phyloP scores from a whole-genome alignment of 768 basidiomycete species.

The Cantharellus anzutake region DNA sequence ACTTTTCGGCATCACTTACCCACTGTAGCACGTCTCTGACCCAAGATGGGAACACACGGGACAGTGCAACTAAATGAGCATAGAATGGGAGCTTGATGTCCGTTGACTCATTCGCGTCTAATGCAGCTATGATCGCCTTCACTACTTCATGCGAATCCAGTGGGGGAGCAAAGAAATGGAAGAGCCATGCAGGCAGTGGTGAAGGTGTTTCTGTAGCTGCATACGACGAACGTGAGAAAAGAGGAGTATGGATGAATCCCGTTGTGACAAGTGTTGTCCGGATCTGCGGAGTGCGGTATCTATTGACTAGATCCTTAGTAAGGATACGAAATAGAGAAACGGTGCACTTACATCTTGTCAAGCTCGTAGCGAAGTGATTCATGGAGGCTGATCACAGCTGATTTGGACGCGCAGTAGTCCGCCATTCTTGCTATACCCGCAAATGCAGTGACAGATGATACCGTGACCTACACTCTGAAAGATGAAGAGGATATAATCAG shows the following conservation, averaged over 20 bases:
- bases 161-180: conserved; percentile 60
- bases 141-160: conserved; percentile 56
- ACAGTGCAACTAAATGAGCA: conserved; percentile 34
- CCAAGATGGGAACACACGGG: conserved; percentile 49
- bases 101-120: conserved; percentile 64
- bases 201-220: conserved; percentile 27
- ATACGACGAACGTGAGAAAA: conserved; percentile 35
- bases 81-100: conserved; percentile 59
- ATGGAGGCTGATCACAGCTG: conserved; percentile 63
- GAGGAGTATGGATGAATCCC: conserved; percentile 55
- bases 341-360: conserved; percentile 37
- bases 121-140: conserved; percentile 59
- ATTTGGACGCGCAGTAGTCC: conserved; percentile 87
- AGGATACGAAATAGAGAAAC: conserved; percentile 7
- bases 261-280: conserved; percentile 79
- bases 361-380: conserved; percentile 80
- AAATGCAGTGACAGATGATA: conserved; percentile 1
- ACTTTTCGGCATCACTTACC: conserved; percentile 24
- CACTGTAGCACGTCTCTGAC: conserved; percentile 55
- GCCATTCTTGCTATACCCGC: conserved; percentile 22
- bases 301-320: conserved; percentile 12
- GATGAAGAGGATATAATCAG: background rate
- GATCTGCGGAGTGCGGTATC: conserved; percentile 55
- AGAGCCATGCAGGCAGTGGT: conserved; percentile 20
- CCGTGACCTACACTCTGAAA: background rate